Evolutionary conservation across 768 basidiomycete genomes (phyloP), one percentile per base, ranked within the genome.

Genomic region (Cantharellus anzutake): DNA sequence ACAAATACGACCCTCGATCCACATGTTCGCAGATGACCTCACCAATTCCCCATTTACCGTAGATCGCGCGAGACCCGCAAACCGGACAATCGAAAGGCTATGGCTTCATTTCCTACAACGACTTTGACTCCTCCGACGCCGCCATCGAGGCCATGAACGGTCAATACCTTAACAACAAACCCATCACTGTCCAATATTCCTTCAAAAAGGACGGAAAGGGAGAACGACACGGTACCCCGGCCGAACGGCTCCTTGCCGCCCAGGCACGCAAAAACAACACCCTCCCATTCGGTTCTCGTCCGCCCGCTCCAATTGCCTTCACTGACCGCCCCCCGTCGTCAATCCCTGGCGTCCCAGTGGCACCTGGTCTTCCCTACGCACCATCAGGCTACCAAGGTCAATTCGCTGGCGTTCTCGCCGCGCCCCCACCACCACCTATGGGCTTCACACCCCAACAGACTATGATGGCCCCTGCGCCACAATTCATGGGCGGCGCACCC

Each of bases 201-300:
- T 97, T 98, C 79, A 98, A 99, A 74, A 98, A 98, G 73, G 96
- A 98, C 67, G 92, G 90, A 51, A 94, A 97, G 68, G 94, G 94
- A 60, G 96, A 99, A 71, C 80, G 96, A 3, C 96, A 98, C 67
- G 96, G 96, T 38, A 96, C 94, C 5, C 76, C 86, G 14, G 93
- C 96, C n/a, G 96, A 99, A 72, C 83, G 96, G 60, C 80, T 97
- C 41, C 80, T 99, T 65, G 92, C 93, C 2, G 82, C 91, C 2
- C 93, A 98, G 70, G 96, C 94, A 53, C 80, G 89, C 64, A 96
- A 94, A 73, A 92, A 94, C 72, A 92, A 93, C 64, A 89, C 88
- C 2, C 74, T 92, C 3, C 89, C 89, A 3, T 80, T 86, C 61
- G 76, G 78, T 56, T 77, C 82, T 7, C 80, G 87, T 1, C 86